Evolutionary conservation across 768 basidiomycete genomes (phyloP).

Genomic region (Leccinum arenicola): DNA sequence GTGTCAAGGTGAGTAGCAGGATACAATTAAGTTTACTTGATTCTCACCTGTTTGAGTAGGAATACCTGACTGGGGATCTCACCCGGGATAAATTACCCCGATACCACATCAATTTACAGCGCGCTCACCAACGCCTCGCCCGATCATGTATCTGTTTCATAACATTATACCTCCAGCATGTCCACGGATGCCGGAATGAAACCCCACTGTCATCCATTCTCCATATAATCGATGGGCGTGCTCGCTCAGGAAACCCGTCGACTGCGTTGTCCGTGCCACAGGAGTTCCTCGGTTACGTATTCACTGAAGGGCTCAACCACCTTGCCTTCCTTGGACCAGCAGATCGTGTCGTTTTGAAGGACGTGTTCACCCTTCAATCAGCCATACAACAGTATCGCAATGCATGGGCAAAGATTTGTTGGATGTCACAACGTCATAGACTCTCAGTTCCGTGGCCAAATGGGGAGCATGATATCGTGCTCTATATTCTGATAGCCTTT

Average conservation of each 20-base stretch:
- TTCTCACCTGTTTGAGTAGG: background rate
- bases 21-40: background rate
- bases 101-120: slow-evolving; percentile 6
- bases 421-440: background rate
- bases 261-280: background rate
- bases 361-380: background rate
- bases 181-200: background rate
- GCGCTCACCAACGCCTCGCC: slow-evolving; percentile 8
- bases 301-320: slow-evolving; percentile 5
- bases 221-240: background rate
- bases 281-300: slow-evolving; percentile 6
- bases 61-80: slow-evolving; percentile 12
- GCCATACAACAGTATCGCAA: background rate
- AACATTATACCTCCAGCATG: background rate
- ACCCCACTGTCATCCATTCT: background rate
- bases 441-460: background rate
- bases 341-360: background rate
- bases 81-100: background rate
- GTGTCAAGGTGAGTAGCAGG: slow-evolving; percentile 18
- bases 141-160: slow-evolving; percentile 5
- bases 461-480: slow-evolving; percentile 4
- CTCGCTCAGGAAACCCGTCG: background rate
- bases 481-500: slow-evolving; percentile 8
- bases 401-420: slow-evolving; percentile 2
- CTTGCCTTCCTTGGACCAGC: slow-evolving; percentile 1